Percentiles rank a stretch among this genome's conserved stretches.
Conservation (phyloP, 2,329 filamentous ascomycete species). For the Penicillium italicum region DNA sequence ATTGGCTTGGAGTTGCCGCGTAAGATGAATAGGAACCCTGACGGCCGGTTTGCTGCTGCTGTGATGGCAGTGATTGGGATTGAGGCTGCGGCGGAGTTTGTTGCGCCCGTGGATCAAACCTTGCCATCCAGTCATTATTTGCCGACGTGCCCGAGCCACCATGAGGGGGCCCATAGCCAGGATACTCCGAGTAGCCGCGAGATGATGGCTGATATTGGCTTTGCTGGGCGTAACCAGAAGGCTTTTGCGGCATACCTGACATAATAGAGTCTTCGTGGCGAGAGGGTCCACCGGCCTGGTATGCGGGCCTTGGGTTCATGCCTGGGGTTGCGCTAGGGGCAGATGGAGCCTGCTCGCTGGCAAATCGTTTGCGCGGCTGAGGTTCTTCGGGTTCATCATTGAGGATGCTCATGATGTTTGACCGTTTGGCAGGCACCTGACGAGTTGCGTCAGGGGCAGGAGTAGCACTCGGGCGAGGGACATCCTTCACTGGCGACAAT, state of each 20-base stretch:
- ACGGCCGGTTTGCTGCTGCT: slow-evolving; percentile 25
- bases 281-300: slow-evolving; percentile 23
- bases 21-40: slow-evolving; percentile 33
- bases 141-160: slow-evolving; percentile 27
- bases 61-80: slow-evolving; percentile 21
- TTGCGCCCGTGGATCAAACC: slow-evolving; percentile 41
- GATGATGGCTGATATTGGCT: slow-evolving; percentile 29
- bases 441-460: slow-evolving; percentile 35
- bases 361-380: slow-evolving; percentile 45
- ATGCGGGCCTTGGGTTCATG: slow-evolving; percentile 30
- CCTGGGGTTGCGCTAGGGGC: slow-evolving; percentile 10
- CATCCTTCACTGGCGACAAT: slow-evolving; percentile 38
- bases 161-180: slow-evolving; percentile 28
- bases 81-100: slow-evolving; percentile 20
- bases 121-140: slow-evolving; percentile 43
- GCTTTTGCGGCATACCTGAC: slow-evolving; percentile 23
- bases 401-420: slow-evolving; percentile 49
- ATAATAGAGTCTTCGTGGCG: slow-evolving; percentile 27
- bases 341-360: slow-evolving; percentile 36
- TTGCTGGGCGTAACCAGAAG: slow-evolving; percentile 28
- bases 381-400: slow-evolving; percentile 50
- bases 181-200: slow-evolving; percentile 35
- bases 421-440: slow-evolving; percentile 47
- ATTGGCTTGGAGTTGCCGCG: slow-evolving; percentile 22
- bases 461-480: slow-evolving; percentile 33